Evolutionary conservation across 1,139 yeast species (phyloP).

Genomic region (Blastobotrys apis): DNA sequence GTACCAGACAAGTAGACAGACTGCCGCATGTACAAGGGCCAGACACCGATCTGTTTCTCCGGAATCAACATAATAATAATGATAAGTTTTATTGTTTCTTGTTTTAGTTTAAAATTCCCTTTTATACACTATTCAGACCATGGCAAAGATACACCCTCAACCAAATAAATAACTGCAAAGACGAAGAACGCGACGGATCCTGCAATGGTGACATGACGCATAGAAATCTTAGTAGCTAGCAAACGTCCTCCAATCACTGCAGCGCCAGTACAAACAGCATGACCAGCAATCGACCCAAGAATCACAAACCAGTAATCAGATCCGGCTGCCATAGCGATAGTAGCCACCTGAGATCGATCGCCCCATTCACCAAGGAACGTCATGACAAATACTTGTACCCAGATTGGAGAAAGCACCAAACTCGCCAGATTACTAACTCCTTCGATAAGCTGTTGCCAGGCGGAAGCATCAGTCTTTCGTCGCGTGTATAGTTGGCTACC

Average conservation of each 20-base stretch:
- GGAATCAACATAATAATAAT: too few species aligned
- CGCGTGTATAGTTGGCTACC: constrained; percentile 27
- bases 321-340: constrained; percentile 98
- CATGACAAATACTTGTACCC: constrained; percentile 95
- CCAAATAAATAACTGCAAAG: constrained; percentile 73
- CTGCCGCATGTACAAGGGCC: too few species aligned
- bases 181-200: constrained; percentile 84
- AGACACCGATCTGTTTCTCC: too few species aligned
- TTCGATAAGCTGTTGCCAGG: constrained; percentile 26
- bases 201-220: constrained; percentile 87
- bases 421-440: constrained; percentile 52
- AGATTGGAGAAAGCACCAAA: constrained; percentile 74
- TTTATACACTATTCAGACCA: too few species aligned
- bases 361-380: constrained; percentile 99
- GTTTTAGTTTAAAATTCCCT: too few species aligned
- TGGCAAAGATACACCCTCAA: constrained; percentile 19
- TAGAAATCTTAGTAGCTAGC: constrained; percentile 80
- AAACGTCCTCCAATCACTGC: constrained; percentile 95
- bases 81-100: too few species aligned
- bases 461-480: constrained; percentile 16
- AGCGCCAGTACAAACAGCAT: constrained; percentile 79
- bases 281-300: constrained; percentile 86
- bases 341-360: constrained; percentile 95
- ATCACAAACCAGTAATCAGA: constrained; percentile 88
- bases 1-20: too few species aligned